These are phyloP conservation scores for Zizania palustris DNA, from an alignment of 202 grass and related monocot genomes.

Conservation along the genomic window DNA sequence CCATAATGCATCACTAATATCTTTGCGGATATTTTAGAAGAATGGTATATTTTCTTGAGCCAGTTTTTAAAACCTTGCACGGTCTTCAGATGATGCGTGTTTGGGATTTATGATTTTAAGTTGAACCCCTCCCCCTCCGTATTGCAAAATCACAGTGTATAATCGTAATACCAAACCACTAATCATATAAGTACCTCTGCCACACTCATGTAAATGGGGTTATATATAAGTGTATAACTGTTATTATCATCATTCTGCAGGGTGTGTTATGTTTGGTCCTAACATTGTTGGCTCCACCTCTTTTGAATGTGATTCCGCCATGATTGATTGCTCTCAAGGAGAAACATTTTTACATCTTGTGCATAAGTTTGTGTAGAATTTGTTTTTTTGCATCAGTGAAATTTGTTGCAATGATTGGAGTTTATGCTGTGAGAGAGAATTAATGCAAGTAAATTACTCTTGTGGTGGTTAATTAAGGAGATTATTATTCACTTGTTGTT, in stretches of 20 bases:
- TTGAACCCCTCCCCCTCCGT: too few relatives aligned
- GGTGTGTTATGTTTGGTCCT: constrained; percentile 44
- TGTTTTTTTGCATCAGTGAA: neutral
- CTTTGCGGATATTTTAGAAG: constrained; percentile 23
- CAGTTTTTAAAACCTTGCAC: too few relatives aligned
- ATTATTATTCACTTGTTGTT: neutral
- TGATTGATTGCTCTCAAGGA: constrained; percentile 37
- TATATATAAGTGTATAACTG: too few relatives aligned
- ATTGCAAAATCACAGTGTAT: too few relatives aligned
- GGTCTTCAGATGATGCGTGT: too few relatives aligned
- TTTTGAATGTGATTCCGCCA: constrained; percentile 48
- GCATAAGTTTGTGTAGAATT: neutral
- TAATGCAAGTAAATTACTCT: neutral
- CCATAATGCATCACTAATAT: constrained; percentile 54
- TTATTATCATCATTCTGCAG: constrained; percentile 22
- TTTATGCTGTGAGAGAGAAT: neutral
- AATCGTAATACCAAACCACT: too few relatives aligned
- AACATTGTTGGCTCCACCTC: constrained; percentile 42
- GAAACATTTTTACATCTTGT: constrained; percentile 3
- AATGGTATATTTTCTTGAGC: too few relatives aligned
- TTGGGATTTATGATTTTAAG: too few relatives aligned
- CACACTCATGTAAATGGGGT: too few relatives aligned
- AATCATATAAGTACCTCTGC: too few relatives aligned
- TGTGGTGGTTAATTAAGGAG: neutral
- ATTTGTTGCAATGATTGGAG: neutral